Conservation (phyloP, 2,329 filamentous ascomycete genomes). For the Pestalotiopsis fici region DNA sequence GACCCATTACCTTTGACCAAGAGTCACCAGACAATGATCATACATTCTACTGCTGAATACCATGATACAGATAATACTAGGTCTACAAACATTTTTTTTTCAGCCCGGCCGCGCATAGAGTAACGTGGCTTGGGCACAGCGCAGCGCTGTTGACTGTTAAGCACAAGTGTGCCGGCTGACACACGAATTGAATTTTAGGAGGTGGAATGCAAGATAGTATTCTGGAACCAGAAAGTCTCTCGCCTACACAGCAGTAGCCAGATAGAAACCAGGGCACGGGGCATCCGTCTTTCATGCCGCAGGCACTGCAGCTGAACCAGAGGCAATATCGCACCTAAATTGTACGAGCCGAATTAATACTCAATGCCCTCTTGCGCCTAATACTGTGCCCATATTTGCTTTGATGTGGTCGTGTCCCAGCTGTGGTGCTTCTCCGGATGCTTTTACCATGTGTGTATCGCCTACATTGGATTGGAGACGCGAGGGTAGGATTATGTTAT, state of each 20-base stretch:
- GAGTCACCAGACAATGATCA: too few species aligned
- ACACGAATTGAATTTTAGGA: neutral
- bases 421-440: too few species aligned
- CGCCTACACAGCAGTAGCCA: neutral
- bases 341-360: neutral
- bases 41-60: too few species aligned
- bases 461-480: too few species aligned
- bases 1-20: too few species aligned
- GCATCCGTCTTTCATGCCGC: neutral
- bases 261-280: neutral
- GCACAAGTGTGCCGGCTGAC: neutral
- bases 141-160: neutral
- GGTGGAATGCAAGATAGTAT: neutral
- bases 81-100: too few species aligned
- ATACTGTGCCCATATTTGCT: too few species aligned
- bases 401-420: neutral
- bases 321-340: neutral
- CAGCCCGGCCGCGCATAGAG: neutral
- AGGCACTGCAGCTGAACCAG: neutral
- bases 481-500: too few species aligned
- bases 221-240: neutral
- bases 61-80: too few species aligned
- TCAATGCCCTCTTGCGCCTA: neutral
- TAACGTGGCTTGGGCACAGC: neutral
- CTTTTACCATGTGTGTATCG: too few species aligned